These are phyloP conservation scores for Plasmodium billcollinsi DNA, from an alignment of 169 alveolate genomes.

Conservation along the genomic window DNA sequence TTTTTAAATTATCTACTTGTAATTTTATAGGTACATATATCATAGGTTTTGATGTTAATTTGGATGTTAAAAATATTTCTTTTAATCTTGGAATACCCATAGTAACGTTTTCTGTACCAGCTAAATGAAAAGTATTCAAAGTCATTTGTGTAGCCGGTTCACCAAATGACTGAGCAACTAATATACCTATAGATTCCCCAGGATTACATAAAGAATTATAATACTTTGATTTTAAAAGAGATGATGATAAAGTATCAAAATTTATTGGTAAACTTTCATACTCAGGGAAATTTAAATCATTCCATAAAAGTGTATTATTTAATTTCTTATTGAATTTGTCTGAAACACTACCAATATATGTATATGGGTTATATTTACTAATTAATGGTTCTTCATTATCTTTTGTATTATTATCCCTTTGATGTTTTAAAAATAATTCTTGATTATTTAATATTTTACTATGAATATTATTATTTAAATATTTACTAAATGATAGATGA, in stretches of 20 bases:
- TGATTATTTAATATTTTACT: constrained; percentile 13
- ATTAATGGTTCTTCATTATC: constrained; percentile 7
- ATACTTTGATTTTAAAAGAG: constrained; percentile 61
- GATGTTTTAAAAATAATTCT: background rate
- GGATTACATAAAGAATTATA: constrained; percentile 86
- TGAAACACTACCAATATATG: constrained; percentile 44
- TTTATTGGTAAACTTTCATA: constrained; percentile 10
- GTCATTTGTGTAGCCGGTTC: constrained; percentile 99
- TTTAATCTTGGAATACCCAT: constrained; percentile 99
- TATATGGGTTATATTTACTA: constrained; percentile 44
- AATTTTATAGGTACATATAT: constrained; percentile 82
- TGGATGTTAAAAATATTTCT: constrained; percentile 95
- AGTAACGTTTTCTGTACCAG: constrained; percentile 99
- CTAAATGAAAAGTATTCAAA: constrained; percentile 99
- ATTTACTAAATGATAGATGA: constrained; percentile 73
- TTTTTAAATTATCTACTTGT: background rate
- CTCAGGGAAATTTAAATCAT: constrained; percentile 4
- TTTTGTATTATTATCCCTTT: background rate
- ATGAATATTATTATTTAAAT: constrained; percentile 5
- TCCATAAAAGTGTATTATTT: constrained; percentile 2
- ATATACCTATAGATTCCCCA: constrained; percentile 99
- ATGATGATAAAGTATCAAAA: constrained; percentile 16
- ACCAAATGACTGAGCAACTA: constrained; percentile 99
- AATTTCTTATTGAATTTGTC: constrained; percentile 4
- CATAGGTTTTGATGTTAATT: constrained; percentile 84